Evolutionary conservation across 1,284 basidiomycete species (phyloP).

Genomic region (Cryptococcus neoformans): DNA sequence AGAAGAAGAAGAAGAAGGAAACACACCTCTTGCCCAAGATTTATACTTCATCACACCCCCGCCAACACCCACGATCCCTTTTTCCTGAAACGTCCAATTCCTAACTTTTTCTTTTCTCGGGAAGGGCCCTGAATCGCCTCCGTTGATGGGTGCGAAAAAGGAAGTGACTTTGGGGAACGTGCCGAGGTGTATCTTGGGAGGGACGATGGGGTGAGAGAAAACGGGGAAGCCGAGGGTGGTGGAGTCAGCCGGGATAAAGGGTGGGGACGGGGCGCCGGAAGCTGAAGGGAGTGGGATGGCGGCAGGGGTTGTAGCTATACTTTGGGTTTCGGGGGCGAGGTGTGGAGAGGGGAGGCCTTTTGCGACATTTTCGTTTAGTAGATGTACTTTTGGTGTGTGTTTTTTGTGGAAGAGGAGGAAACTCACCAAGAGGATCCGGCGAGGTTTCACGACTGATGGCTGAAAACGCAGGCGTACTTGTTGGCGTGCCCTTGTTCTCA

Average conservation of each 20-base stretch:
- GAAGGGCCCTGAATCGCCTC: constrained; percentile 37
- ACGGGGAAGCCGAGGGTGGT: constrained; percentile 39
- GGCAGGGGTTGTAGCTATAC: neutral
- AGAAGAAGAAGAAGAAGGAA: neutral
- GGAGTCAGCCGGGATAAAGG: constrained; percentile 38
- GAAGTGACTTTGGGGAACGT: constrained; percentile 41
- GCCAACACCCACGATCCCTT: constrained; percentile 29
- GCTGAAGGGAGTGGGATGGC: neutral
- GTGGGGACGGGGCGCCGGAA: constrained; percentile 23
- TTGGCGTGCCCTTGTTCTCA: neutral
- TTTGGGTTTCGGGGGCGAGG: neutral
- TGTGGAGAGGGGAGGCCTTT: neutral
- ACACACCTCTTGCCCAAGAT: constrained; percentile 38
- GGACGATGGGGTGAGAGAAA: constrained; percentile 38
- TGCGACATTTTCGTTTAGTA: neutral
- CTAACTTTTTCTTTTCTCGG: constrained; percentile 35
- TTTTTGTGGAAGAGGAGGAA: no score
- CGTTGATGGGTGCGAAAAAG: constrained; percentile 37
- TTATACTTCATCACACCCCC: constrained; percentile 40
- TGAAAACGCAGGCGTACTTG: neutral
- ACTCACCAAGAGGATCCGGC: neutral
- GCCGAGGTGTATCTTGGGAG: constrained; percentile 31
- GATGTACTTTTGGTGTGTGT: neutral
- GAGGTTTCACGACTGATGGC: neutral
- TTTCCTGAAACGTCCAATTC: constrained; percentile 27